Evolutionary conservation across 2,329 filamentous ascomycete genomes (phyloP).

Genomic region (Colletotrichum karsti): DNA sequence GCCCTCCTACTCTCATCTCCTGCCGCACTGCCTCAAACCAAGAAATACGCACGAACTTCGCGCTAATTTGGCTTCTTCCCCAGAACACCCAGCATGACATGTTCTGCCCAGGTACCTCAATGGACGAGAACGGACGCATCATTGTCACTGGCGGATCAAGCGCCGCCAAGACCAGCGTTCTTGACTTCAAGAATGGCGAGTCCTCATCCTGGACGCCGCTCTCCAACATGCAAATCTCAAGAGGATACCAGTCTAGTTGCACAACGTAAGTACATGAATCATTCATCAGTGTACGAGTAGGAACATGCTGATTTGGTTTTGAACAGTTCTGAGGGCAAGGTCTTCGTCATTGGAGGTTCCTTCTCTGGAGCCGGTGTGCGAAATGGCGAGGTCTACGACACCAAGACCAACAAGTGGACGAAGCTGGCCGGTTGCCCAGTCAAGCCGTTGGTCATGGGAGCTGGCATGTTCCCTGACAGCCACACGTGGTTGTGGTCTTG

Average conservation of each 20-base stretch:
- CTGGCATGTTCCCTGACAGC: conserved; percentile 52
- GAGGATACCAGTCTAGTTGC: conserved; percentile 61
- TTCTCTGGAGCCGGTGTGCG: conserved; percentile 56
- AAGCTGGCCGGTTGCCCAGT: conserved; percentile 50
- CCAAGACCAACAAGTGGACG: conserved; percentile 54
- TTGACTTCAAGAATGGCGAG: conserved; percentile 39
- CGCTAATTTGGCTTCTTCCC: neutral
- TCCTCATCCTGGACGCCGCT: conserved; percentile 46
- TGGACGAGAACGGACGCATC: conserved; percentile 55
- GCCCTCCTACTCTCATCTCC: too few relatives aligned
- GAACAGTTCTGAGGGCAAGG: conserved; percentile 54
- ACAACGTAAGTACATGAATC: conserved; percentile 35
- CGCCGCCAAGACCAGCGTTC: conserved; percentile 56
- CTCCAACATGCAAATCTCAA: conserved; percentile 52
- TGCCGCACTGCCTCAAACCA: too few relatives aligned
- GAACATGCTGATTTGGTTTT: neutral
- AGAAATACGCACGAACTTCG: too few relatives aligned
- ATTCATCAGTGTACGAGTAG: rapidly evolving
- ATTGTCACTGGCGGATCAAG: conserved; percentile 63
- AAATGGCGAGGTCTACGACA: conserved; percentile 63
- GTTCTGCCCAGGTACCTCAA: conserved; percentile 64
- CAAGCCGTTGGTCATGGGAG: conserved; percentile 60
- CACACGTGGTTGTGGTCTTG: conserved; percentile 40
- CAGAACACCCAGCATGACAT: conserved; percentile 58
- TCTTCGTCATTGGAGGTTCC: conserved; percentile 67